phyloP scores from a whole-genome alignment of 2,329 filamentous ascomycete species.

The Metarhizium brunneum region DNA sequence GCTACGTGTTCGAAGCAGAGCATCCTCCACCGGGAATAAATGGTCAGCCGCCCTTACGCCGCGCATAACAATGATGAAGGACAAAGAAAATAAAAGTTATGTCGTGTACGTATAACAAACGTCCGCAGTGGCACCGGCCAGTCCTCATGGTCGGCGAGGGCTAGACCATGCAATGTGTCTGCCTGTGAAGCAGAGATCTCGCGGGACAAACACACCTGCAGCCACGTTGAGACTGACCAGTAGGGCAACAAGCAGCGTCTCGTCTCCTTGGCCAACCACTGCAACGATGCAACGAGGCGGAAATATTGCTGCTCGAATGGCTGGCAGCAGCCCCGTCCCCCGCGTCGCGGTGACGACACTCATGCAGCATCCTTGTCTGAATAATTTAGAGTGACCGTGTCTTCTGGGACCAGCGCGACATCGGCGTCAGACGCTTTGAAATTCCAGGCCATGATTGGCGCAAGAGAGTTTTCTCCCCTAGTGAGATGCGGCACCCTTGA shows the following conservation, averaged over 20 bases:
- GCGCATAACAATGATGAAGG: background rate
- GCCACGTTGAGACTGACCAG: background rate
- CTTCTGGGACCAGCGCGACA: slow-evolving; percentile 18
- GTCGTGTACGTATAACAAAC: background rate
- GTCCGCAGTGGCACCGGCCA: background rate
- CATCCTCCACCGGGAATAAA: background rate
- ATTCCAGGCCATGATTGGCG: slow-evolving; percentile 21
- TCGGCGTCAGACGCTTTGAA: slow-evolving; percentile 22
- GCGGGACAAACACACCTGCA: background rate
- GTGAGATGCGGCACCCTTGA: slow-evolving; percentile 1
- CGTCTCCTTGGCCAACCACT: background rate
- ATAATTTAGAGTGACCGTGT: background rate
- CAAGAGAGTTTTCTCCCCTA: background rate
- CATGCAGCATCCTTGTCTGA: slow-evolving; percentile 5
- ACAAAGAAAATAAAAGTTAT: background rate
- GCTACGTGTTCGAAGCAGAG: background rate
- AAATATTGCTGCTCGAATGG: background rate
- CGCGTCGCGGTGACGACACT: slow-evolving; percentile 7
- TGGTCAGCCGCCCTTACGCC: background rate
- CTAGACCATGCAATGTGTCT: background rate
- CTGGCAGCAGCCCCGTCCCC: background rate
- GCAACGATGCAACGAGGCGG: background rate
- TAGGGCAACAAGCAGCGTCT: background rate
- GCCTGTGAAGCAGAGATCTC: background rate
- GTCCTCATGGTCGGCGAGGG: background rate